These are phyloP conservation scores for Aspergillus tamarii DNA, from an alignment of 2,329 filamentous ascomycete genomes.

Conservation along the genomic window DNA sequence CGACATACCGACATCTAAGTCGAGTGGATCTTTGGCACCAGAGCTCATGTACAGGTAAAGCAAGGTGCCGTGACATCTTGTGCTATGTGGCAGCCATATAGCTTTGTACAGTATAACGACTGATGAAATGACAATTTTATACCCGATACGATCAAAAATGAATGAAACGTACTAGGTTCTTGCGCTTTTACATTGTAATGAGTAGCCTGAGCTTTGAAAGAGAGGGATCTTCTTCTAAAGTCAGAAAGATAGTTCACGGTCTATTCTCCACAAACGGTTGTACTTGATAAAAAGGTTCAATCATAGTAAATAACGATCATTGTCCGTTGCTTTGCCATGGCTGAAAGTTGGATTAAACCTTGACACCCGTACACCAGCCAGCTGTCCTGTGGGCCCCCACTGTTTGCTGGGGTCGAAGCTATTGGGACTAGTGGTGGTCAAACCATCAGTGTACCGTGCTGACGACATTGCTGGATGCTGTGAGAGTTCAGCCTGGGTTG, in stretches of 20 bases:
- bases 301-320: constrained; percentile 5
- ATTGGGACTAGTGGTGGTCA: background rate
- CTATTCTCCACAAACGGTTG: background rate
- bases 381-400: constrained; percentile 4
- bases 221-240: too few relatives aligned
- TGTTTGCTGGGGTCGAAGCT: constrained; percentile 4
- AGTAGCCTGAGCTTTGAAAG: background rate
- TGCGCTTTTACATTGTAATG: constrained; percentile 8
- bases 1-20: background rate
- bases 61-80: background rate
- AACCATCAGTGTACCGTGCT: background rate
- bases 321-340: background rate
- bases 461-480: background rate
- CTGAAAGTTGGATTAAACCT: constrained; percentile 3
- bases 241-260: background rate
- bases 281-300: background rate
- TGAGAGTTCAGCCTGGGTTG: background rate
- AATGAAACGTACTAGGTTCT: constrained; percentile 1
- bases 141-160: constrained; percentile 9
- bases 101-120: constrained; percentile 16
- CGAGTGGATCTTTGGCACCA: background rate
- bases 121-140: constrained; percentile 18
- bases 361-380: background rate
- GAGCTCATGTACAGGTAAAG: background rate
- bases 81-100: constrained; percentile 2